Base-by-base conservation (phyloP, 805 yeast genomes). In the Spathaspora arborariae region DNA sequence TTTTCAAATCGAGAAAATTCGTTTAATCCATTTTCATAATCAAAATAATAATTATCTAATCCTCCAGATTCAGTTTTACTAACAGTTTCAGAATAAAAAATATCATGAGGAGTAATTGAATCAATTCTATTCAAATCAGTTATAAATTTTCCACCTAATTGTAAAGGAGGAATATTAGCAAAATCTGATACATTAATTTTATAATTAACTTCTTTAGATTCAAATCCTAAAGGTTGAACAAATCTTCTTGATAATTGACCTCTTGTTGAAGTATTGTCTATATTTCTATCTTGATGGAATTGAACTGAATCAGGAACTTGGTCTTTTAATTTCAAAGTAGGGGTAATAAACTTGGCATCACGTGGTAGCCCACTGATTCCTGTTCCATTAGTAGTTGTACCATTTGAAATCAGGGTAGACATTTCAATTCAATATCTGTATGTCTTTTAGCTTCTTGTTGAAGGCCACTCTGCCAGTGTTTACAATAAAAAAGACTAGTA, bases 1-100 rank as follows among this genome's bases (percentile, higher is more conserved):
- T 84, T 83, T 58, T 83, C 91, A 62, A 89, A 90, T 7, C 96
- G 84, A n/a, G 86, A 77, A 52, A 82, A 84, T 20, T 74, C 71
- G 8, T 77, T 76, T 47, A 74, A 58, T 2, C 78, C 75, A 38
- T 68, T 66, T 9, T 62, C 66, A 41, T 66, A 63, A 46, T 78
- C 76, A 52, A 75, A 79, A 51, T 79, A 81, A 61, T 80, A 87
- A 57, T 81, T 84, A 58, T 87, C 90, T 51, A 84, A 75, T 2
- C 71, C 72, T 11, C 40, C 40, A 2, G 68, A 56, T 30, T 61
- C 62, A 18, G 63, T 51, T 50, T 68, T 70, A 45, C 81, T 82
- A 42, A 85, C 79, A 53, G 78, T 76, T 37, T 81, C 80, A 41
- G 79, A 65, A 8, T 72, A 69, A 71, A 72, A 86, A 71, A 66